Percentiles rank a stretch among this genome's conserved stretches.
phyloP scores from a whole-genome alignment of 495 filamentous ascomycete species.

The Xylaria castorea region DNA sequence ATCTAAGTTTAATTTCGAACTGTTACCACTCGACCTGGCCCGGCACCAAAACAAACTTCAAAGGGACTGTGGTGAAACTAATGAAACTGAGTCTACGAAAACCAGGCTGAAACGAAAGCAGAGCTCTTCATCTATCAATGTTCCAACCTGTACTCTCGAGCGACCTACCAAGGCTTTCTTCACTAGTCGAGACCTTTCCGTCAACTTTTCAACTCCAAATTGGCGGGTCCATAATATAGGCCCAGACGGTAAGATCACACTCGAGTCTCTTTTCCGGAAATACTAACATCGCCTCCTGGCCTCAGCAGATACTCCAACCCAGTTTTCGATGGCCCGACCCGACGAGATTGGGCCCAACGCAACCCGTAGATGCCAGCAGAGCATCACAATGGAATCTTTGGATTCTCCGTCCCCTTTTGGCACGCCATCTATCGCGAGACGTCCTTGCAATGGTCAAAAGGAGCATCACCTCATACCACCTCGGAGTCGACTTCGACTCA shows the following conservation, averaged over 20 bases:
- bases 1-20: conserved; percentile 39
- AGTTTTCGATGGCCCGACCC: neutral
- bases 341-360: neutral
- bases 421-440: neutral
- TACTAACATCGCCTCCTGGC: neutral
- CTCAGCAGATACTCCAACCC: neutral
- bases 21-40: conserved; percentile 33
- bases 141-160: neutral
- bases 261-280: neutral
- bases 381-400: neutral
- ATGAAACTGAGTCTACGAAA: conserved; percentile 29
- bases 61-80: conserved; percentile 31
- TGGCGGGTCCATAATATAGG: neutral
- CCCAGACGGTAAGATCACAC: conserved; percentile 3
- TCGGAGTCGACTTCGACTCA: conserved; percentile 25
- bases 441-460: neutral
- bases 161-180: conserved; percentile 13
- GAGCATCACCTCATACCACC: conserved; percentile 18
- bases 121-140: neutral
- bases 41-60: conserved; percentile 30
- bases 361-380: neutral
- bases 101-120: conserved; percentile 15
- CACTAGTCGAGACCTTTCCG: conserved; percentile 23
- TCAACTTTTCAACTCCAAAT: conserved; percentile 28
- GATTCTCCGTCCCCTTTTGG: neutral